Evolutionary conservation across 345 rosid genomes (phyloP), one percentile per base, ranked within the genome.

Genomic region (Luvunga scandens): DNA sequence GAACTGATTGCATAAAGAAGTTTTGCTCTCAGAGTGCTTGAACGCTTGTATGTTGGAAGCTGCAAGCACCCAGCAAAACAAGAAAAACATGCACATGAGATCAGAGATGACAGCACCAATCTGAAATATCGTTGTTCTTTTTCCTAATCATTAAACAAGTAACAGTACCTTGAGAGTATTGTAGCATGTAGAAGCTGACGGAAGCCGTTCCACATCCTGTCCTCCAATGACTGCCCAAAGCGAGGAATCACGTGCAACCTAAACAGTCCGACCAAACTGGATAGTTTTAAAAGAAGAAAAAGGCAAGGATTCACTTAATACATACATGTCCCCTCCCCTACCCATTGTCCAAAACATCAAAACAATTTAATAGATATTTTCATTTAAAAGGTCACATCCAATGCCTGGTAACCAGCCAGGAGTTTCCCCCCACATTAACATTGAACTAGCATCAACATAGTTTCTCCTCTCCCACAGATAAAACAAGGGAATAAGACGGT

Each of bases 171-270:
- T 96, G 72, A 96, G 98, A 77, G 98, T 96, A 85, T 96, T 96
- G 88, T 96, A 94, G 90, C 99, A 96, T 28, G 99, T 94, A 71
- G 99, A 96, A 83, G 99, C 95, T 36, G 98, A 96, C 74, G 99
- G 98, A 84, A 96, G 99, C 80, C 99, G 89, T 73, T 94, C 99
- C 68, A 92, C 94, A 81, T 96, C 99, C 76, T 93, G 97, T 75
- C 99, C 99, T 75, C 99, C 97, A 78, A 93, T 80, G 61, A 94
- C 78, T 34, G 99, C 97, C 99, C 97, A 93, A 66, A 96, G 87
- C 77, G 97, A 89, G 63, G 92, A 88, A 83, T 96, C 98, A 79
- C 99, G 88, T 57, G 93, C 82, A 76, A 93, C 97, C 99, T 96
- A 69, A 50, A 81, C 24, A 81, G 80, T 31, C 42, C 5, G 28